Conservation (phyloP, 495 filamentous ascomycete species). For the Xylaria bambusicola region DNA sequence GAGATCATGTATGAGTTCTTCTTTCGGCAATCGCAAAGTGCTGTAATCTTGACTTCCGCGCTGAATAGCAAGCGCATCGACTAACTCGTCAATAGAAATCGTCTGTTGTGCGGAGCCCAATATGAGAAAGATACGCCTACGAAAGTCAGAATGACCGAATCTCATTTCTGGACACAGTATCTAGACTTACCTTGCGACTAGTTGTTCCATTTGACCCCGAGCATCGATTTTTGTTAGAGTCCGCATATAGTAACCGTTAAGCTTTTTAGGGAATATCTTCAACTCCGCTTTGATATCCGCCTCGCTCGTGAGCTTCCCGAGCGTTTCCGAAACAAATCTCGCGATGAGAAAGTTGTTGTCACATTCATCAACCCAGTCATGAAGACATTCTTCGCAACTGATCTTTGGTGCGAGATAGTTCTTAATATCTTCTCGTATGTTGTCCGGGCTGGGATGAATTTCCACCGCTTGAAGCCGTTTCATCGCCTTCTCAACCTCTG, state of each 20-base stretch:
- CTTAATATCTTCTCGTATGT: conserved; percentile 28
- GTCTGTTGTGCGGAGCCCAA: conserved; percentile 25
- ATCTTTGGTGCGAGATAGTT: conserved; percentile 19
- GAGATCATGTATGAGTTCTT: conserved; percentile 29
- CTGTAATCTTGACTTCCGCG: conserved; percentile 15
- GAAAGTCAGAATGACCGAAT: neutral
- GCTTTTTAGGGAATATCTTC: conserved; percentile 27
- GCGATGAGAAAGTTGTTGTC: conserved; percentile 37
- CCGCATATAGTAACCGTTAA: conserved; percentile 30
- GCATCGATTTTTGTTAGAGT: conserved; percentile 24
- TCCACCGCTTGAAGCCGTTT: conserved; percentile 18
- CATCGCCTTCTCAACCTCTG: conserved; percentile 25
- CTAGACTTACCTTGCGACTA: conserved; percentile 24
- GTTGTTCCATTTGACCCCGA: conserved; percentile 21
- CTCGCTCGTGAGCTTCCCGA: conserved; percentile 26
- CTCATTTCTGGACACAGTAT: neutral
- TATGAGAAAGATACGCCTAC: conserved; percentile 30
- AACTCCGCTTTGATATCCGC: conserved; percentile 29
- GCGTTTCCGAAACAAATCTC: conserved; percentile 25
- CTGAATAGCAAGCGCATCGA: conserved; percentile 24
- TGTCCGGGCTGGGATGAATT: conserved; percentile 21
- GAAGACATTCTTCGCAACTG: conserved; percentile 17
- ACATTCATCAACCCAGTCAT: conserved; percentile 14
- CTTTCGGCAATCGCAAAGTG: conserved; percentile 13
- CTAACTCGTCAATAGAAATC: conserved; percentile 23